Evolutionary conservation across 148 eudicot genomes (phyloP).

Genomic region (Chenopodium formosanum): DNA sequence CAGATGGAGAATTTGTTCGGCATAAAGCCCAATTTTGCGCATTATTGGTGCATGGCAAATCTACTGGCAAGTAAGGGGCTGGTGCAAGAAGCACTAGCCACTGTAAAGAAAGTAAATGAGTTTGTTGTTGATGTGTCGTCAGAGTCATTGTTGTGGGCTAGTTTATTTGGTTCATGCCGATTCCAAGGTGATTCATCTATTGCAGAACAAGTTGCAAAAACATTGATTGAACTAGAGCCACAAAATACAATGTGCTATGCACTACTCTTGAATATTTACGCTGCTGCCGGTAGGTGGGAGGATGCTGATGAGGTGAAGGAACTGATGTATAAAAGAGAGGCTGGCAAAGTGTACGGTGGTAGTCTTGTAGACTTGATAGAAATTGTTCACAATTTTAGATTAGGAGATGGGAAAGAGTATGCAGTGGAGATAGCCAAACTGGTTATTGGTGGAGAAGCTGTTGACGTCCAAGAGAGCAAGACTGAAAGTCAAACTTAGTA

Average conservation of each 20-base stretch:
- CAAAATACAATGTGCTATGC: conserved; percentile 46
- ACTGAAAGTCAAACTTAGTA: conserved; percentile 10
- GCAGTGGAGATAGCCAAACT: conserved; percentile 24
- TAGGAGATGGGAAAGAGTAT: conserved; percentile 25
- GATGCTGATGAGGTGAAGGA: conserved; percentile 57
- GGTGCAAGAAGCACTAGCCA: conserved; percentile 53
- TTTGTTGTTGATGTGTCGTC: conserved; percentile 30
- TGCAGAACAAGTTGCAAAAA: conserved; percentile 61
- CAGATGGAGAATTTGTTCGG: conserved; percentile 51
- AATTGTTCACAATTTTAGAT: conserved; percentile 47
- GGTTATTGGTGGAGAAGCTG: conserved; percentile 24
- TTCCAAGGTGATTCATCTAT: conserved; percentile 42
- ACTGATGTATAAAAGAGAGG: conserved; percentile 37
- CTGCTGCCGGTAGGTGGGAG: conserved; percentile 65
- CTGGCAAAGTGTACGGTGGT: conserved; percentile 30
- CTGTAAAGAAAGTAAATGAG: conserved; percentile 42
- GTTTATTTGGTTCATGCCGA: conserved; percentile 53
- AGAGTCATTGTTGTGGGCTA: conserved; percentile 53
- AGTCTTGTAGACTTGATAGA: conserved; percentile 57
- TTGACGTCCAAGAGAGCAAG: conserved; percentile 2
- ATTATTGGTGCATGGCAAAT: conserved; percentile 86
- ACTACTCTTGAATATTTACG: conserved; percentile 58
- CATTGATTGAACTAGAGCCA: conserved; percentile 59
- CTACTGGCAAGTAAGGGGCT: conserved; percentile 58
- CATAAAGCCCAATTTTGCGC: conserved; percentile 67